Base-by-base conservation (phyloP, 139 green algal genomes). In the Chlorella ohadii region DNA sequence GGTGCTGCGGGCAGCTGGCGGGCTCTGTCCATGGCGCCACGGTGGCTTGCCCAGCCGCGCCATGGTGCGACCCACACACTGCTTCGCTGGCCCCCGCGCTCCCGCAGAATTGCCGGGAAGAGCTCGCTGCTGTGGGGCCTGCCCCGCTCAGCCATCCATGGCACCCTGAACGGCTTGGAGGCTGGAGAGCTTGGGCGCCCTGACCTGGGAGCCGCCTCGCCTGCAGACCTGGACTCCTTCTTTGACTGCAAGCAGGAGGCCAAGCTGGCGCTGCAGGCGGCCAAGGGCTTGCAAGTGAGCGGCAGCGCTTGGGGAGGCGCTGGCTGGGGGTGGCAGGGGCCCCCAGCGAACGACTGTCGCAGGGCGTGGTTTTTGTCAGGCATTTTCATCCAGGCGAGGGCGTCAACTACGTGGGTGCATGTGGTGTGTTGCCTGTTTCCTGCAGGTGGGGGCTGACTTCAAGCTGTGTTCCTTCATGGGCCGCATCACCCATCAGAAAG, bases 401-500 rank as follows among this genome's bases (percentile, higher is more conserved):
- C n/a, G n/a, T n/a, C n/a, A n/a, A n/a, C n/a, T n/a, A n/a, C n/a
- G n/a, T n/a, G n/a, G n/a, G n/a, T n/a, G n/a, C n/a, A n/a, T n/a
- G n/a, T n/a, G n/a, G n/a, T n/a, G n/a, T n/a, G n/a, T n/a, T 11
- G 44, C 44, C 44, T 55, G 44, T 31, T 41, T 2, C 13, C 64
- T 7, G 25, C 64, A 72, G 66, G 66, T 72, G 33, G 66, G 66
- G 11, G 66, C 22, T 34, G 15, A 72, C 11, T 23, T n/a, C 34
- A 41, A 87, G 16, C 27, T 91, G 57, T 38, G 85, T 2, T 66
- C 79, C 28, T 91, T 91, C 73, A 22, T 91, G 38, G 87, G 87
- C 27, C 85, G 87, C 25, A 67, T 91, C 19, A 91, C 87, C 17
- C 84, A 91, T 55, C 87, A 91, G 79, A 91, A 91, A 66, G 87